Evolutionary conservation across 306 rosid genomes (phyloP).

Genomic region (Lupinus albus): DNA sequence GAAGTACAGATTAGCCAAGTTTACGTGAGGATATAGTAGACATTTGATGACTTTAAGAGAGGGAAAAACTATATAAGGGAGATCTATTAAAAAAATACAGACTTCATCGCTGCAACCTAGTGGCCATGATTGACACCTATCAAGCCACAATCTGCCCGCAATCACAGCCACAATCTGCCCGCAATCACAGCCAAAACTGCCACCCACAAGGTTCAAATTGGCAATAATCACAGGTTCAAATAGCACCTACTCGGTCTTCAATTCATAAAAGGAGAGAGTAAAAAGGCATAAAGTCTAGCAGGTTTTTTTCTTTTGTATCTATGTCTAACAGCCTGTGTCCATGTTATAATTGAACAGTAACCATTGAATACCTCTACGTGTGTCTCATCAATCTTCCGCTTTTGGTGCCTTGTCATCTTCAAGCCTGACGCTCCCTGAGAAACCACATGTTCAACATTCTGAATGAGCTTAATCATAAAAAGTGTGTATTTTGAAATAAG

Average conservation of each 20-base stretch:
- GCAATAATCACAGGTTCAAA: constrained; percentile 9
- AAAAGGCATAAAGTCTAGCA: constrained; percentile 17
- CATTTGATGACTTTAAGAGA: too few species aligned
- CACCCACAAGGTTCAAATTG: not conserved
- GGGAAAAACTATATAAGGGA: too few species aligned
- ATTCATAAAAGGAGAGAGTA: constrained; percentile 17
- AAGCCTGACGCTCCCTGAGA: constrained; percentile 80
- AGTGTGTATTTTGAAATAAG: constrained; percentile 15
- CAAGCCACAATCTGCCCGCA: too few species aligned
- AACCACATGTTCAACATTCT: constrained; percentile 34
- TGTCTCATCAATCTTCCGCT: constrained; percentile 96
- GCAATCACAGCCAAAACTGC: too few species aligned
- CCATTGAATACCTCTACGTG: constrained; percentile 81
- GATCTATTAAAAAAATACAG: too few species aligned
- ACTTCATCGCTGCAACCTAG: too few species aligned
- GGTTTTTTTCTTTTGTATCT: not conserved
- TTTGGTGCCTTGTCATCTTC: constrained; percentile 99
- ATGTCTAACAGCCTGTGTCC: not conserved
- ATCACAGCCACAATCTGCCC: too few species aligned
- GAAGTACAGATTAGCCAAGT: too few species aligned
- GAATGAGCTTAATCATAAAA: constrained; percentile 35
- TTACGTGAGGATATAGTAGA: too few species aligned
- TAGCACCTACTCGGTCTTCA: constrained; percentile 30
- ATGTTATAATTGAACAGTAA: constrained; percentile 27
- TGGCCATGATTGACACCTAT: too few species aligned